Percentiles rank a stretch among this genome's conserved stretches.
phyloP scores from a whole-genome alignment of 2,329 filamentous ascomycete genomes.

The Fusarium sp. region DNA sequence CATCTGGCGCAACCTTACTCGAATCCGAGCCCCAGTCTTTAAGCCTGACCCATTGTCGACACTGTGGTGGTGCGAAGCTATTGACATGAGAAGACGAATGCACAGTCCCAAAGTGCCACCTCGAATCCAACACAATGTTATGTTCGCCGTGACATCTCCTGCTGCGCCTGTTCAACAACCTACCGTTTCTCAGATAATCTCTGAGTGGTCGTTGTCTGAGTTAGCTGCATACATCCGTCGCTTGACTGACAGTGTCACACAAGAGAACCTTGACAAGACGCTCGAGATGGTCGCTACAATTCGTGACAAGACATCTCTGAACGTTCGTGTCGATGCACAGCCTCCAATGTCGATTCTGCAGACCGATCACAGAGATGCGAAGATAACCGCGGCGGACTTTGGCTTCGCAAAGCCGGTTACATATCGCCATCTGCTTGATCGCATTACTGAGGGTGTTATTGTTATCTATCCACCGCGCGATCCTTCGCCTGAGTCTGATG shows the following conservation, averaged over 20 bases:
- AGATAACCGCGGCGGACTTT: conserved; percentile 48
- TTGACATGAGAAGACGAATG: conserved; percentile 54
- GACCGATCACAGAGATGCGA: conserved; percentile 52
- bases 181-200: conserved; percentile 50
- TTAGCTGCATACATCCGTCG: conserved; percentile 53
- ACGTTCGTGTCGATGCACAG: conserved; percentile 49
- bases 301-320: conserved; percentile 52
- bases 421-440: conserved; percentile 50
- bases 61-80: conserved; percentile 51
- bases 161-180: conserved; percentile 45
- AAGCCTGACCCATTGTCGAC: conserved; percentile 45
- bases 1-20: conserved; percentile 54
- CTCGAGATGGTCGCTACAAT: conserved; percentile 50
- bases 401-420: conserved; percentile 51
- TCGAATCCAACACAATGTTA: conserved; percentile 52
- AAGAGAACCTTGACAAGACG: conserved; percentile 46
- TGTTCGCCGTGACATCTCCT: conserved; percentile 45
- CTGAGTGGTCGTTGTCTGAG: conserved; percentile 49
- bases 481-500: conserved; percentile 45
- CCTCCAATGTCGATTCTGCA: conserved; percentile 51
- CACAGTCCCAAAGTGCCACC: conserved; percentile 47
- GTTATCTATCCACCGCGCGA: conserved; percentile 49
- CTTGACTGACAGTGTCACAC: conserved; percentile 51
- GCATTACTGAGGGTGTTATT: conserved; percentile 44
- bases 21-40: conserved; percentile 50